A percentile compares a stretch with the other conserved stretches of the same genome.
Conservation (phyloP, 805 yeast genomes). For the Barnettozyma sp. region DNA sequence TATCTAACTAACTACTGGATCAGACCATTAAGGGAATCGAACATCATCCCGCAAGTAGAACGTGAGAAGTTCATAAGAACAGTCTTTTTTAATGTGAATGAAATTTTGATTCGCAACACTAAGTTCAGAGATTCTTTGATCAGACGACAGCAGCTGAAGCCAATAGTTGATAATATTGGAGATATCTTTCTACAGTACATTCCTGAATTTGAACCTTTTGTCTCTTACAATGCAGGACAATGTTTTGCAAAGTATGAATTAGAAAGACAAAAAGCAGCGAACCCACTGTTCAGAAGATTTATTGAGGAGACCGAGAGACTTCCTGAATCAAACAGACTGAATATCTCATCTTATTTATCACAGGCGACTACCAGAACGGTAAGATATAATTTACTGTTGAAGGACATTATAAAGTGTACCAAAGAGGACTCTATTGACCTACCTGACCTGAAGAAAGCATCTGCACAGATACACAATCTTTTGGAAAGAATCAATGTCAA, state of each 20-base stretch:
- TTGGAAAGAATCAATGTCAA: constrained; percentile 67
- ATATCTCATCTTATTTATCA: constrained; percentile 85
- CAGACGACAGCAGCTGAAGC: constrained; percentile 76
- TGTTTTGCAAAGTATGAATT: constrained; percentile 93
- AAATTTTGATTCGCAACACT: constrained; percentile 75
- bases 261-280: constrained; percentile 86
- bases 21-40: constrained; percentile 79
- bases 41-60: constrained; percentile 80
- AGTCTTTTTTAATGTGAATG: constrained; percentile 85
- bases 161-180: constrained; percentile 79
- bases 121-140: constrained; percentile 85
- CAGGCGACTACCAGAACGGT: constrained; percentile 97
- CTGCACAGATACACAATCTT: constrained; percentile 66
- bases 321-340: constrained; percentile 82
- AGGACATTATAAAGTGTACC: constrained; percentile 78
- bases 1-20: constrained; percentile 91
- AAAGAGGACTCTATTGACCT: constrained; percentile 63
- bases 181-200: constrained; percentile 81
- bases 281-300: constrained; percentile 87
- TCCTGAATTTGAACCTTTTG: constrained; percentile 86
- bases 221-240: constrained; percentile 89
- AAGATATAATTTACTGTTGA: constrained; percentile 78
- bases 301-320: constrained; percentile 84
- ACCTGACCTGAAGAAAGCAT: constrained; percentile 56
- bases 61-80: constrained; percentile 87